Evolutionary conservation across 2,329 filamentous ascomycete genomes (phyloP).

Genomic region (Sporothrix humicola): DNA sequence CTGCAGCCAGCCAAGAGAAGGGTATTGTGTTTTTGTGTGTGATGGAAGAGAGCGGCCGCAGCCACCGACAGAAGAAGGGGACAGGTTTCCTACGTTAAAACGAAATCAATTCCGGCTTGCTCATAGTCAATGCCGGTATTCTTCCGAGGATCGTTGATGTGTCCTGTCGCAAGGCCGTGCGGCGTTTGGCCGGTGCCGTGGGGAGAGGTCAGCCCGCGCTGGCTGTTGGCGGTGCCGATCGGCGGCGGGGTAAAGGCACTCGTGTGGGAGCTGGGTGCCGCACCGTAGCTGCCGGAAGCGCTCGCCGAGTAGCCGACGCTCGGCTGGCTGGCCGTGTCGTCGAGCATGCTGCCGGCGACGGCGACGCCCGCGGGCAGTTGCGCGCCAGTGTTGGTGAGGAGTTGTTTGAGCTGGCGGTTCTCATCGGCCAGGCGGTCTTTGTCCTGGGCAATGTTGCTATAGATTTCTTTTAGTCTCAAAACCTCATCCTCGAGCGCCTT

Average conservation of each 20-base stretch:
- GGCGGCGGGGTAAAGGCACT: conserved; percentile 57
- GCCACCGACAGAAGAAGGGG: conserved; percentile 46
- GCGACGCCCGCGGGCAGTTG: conserved; percentile 39
- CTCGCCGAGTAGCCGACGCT: conserved; percentile 61
- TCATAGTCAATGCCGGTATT: conserved; percentile 69
- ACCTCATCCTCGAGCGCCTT: conserved; percentile 92
- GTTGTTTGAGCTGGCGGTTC: conserved; percentile 72
- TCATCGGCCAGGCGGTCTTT: conserved; percentile 78
- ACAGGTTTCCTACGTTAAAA: conserved; percentile 79
- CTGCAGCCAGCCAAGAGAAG: conserved; percentile 11
- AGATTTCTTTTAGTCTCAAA: conserved; percentile 84
- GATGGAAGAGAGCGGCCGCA: conserved; percentile 18
- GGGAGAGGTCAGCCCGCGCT: conserved; percentile 34
- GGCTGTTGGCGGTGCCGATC: conserved; percentile 39
- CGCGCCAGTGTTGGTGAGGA: conserved; percentile 61
- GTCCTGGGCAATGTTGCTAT: conserved; percentile 73
- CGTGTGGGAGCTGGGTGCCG: conserved; percentile 49
- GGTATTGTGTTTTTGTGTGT: background rate
- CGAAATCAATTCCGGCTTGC: conserved; percentile 86
- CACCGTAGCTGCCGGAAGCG: conserved; percentile 66
- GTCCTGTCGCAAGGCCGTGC: conserved; percentile 29
- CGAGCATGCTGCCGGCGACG: conserved; percentile 42
- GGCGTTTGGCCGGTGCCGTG: conserved; percentile 14
- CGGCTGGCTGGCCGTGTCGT: conserved; percentile 55
- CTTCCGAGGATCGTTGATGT: conserved; percentile 43